Percentiles rank a stretch among this genome's conserved stretches.
Evolutionary conservation across 768 basidiomycete genomes (phyloP).

Genomic region (Boletus patriciae): DNA sequence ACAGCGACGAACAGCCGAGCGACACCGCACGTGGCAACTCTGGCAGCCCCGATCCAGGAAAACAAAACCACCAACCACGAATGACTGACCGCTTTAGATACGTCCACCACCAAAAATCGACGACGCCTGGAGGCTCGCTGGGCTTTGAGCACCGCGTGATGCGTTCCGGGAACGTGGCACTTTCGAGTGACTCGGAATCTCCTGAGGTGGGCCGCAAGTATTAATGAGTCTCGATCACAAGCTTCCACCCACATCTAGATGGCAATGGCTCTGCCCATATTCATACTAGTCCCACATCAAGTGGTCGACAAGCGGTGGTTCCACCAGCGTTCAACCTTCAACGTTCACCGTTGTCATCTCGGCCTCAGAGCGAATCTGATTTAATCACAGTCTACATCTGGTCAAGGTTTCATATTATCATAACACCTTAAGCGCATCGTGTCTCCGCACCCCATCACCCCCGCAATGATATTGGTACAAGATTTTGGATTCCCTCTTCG

Average conservation of each 20-base stretch:
- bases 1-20: slow-evolving; percentile 2
- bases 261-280: slow-evolving; percentile 6
- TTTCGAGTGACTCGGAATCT: slow-evolving; percentile 8
- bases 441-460: slow-evolving; percentile 20
- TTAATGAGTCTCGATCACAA: slow-evolving; percentile 19
- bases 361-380: slow-evolving; percentile 26
- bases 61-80: not conserved
- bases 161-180: slow-evolving; percentile 5
- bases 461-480: slow-evolving; percentile 18
- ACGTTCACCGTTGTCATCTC: slow-evolving; percentile 18
- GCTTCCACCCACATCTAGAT: slow-evolving; percentile 17
- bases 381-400: slow-evolving; percentile 2
- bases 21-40: slow-evolving; percentile 5
- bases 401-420: slow-evolving; percentile 27
- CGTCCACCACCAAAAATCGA: not conserved
- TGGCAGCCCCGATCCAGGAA: not conserved
- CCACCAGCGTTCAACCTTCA: slow-evolving; percentile 4
- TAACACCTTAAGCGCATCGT: slow-evolving; percentile 13
- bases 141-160: slow-evolving; percentile 1
- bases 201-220: slow-evolving; percentile 6
- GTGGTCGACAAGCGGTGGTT: slow-evolving; percentile 5
- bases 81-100: slow-evolving; percentile 1
- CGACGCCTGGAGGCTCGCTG: slow-evolving; percentile 6
- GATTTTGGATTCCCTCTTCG: slow-evolving; percentile 17
- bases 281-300: slow-evolving; percentile 7